These are phyloP conservation scores for Rickenella mellea DNA, from an alignment of 768 basidiomycete genomes.

Conservation along the genomic window DNA sequence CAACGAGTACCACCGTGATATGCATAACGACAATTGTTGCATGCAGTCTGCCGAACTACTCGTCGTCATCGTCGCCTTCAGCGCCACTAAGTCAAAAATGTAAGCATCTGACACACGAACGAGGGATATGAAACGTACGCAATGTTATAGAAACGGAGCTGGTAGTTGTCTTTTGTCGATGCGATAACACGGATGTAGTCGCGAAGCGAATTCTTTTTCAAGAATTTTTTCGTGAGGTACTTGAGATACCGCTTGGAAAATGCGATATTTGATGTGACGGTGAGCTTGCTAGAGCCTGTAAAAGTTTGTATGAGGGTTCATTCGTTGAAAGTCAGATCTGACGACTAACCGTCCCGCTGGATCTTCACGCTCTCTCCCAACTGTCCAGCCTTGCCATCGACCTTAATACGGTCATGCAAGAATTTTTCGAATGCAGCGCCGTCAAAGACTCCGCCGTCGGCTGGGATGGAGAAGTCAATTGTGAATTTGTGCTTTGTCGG, in stretches of 20 bases:
- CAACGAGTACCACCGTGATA: too few relatives aligned
- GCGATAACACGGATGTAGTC: conserved; percentile 99
- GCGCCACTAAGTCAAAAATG: conserved; percentile 23
- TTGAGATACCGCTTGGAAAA: conserved; percentile 98
- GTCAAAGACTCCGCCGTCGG: conserved; percentile 50
- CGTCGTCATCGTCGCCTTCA: conserved; percentile 50
- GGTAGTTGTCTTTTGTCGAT: conserved; percentile 86
- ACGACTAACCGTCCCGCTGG: conserved; percentile 65
- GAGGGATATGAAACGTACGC: conserved; percentile 40
- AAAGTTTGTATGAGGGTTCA: conserved; percentile 2
- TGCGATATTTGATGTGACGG: conserved; percentile 75
- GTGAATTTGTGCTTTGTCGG: conserved; percentile 68
- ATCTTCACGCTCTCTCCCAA: conserved; percentile 87
- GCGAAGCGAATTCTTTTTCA: conserved; percentile 93
- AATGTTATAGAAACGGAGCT: conserved; percentile 92
- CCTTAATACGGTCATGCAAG: conserved; percentile 89
- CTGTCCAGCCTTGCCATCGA: conserved; percentile 86
- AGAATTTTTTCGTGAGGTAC: conserved; percentile 98
- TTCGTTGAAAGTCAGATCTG: neutral
- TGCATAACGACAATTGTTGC: too few relatives aligned
- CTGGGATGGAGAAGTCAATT: conserved; percentile 82
- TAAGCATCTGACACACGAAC: conserved; percentile 3
- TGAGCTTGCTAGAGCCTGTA: conserved; percentile 71
- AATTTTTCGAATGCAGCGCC: conserved; percentile 73
- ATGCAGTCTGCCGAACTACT: too few relatives aligned